Base-by-base conservation (phyloP, 78 protist genomes). In the Thecamonas trahens region DNA sequence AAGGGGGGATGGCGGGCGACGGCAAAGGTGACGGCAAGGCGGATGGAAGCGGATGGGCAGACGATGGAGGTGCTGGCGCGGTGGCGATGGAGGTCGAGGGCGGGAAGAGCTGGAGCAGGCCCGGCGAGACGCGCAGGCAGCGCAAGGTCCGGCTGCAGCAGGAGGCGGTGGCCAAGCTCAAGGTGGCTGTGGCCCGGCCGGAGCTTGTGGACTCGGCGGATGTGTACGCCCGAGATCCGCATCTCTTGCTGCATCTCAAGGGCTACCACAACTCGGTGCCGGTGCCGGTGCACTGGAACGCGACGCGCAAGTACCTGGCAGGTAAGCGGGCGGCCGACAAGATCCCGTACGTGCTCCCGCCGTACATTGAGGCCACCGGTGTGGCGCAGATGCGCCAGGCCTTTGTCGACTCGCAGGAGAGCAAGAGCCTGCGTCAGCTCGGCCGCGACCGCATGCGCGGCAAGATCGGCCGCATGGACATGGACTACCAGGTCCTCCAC, bases 251-350 rank as follows among this genome's bases (percentile, higher is more conserved):
- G 17, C 49, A 70, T 14, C 74, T 97, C 38, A 97, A 97, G 82
- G 20, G 49, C 44, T 9, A 9, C 18, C 73, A 85, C n/a, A 89
- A 87, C 57, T 37, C 97, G 24, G 91, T 97, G 6, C 93, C 98
- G 3, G 98, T 97, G 28, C 99, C 99, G 20, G 67, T 80, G 53
- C 99, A 97, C 84, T 97, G 99, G 99, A 29, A 62, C 60, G 93
- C 91, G 69, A 97, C 93, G 87, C 78, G 96, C 26, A 85, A 85
- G 53, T 95, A 93, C 71, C 85, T 97, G 49, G 6, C 9, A 4
- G 92, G 84, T 29, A 95, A 96, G 78, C 70, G 95, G 34, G 98
- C 98, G 24, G 15, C 75, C 17, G 96, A 91, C 59, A 91, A 88
- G 67, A 50, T 92, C 9, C 83, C 94, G 17, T 95, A 90, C 76